Evolutionary conservation across 331 rosid genomes (phyloP).

Genomic region (Malus hybrid): DNA sequence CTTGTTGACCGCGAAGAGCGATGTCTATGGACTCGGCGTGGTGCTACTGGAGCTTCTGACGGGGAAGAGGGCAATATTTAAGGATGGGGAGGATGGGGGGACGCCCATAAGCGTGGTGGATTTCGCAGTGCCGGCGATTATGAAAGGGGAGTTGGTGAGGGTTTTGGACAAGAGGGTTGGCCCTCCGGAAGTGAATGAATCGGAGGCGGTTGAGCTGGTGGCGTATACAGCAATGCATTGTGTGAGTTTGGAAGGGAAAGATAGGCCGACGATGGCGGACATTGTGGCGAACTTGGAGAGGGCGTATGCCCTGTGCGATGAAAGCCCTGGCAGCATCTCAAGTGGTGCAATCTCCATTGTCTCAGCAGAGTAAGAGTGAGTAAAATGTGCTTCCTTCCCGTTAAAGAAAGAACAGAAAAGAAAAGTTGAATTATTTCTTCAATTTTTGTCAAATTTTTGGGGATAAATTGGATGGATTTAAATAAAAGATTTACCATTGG

Average conservation of each 20-base stretch:
- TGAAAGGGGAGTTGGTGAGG: constrained; percentile 48
- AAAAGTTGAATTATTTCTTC: constrained; percentile 16
- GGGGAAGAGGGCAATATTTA: constrained; percentile 90
- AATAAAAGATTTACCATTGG: not conserved
- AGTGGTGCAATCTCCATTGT: constrained; percentile 64
- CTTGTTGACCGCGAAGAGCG: constrained; percentile 85
- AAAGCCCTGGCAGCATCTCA: constrained; percentile 82
- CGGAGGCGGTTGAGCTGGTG: constrained; percentile 84
- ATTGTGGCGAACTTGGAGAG: constrained; percentile 89
- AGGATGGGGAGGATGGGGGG: constrained; percentile 45
- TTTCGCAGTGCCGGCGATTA: constrained; percentile 66
- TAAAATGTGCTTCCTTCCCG: not conserved
- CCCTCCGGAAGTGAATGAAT: constrained; percentile 55
- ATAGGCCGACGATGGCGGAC: constrained; percentile 86
- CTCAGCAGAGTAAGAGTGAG: constrained; percentile 35
- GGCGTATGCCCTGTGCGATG: constrained; percentile 67
- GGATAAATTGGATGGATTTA: constrained; percentile 6
- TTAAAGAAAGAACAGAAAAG: not conserved
- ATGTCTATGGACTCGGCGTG: constrained; percentile 90
- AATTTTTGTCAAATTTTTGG: constrained; percentile 11
- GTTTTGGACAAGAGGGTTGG: constrained; percentile 67
- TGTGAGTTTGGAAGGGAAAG: constrained; percentile 90
- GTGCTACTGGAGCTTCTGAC: constrained; percentile 84
- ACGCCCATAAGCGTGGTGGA: constrained; percentile 68
- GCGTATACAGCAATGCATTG: constrained; percentile 85